A percentile compares a stretch with the other conserved stretches of the same genome.
Evolutionary conservation across 768 basidiomycete species (phyloP).

Genomic region (Collybiopsis confluens): DNA sequence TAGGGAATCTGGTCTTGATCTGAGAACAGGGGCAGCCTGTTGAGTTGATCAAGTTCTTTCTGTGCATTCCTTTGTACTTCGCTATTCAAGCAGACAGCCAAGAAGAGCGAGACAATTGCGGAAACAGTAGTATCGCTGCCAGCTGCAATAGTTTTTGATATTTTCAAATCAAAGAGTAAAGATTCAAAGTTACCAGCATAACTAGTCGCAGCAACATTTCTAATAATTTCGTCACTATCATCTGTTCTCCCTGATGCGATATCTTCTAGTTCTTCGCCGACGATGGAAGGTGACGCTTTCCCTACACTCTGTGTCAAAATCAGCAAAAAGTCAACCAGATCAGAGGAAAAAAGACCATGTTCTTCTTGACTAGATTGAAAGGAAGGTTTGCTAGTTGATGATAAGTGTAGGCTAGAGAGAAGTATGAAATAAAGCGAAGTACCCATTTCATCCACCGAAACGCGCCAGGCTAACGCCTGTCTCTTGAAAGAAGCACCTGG

Average conservation of each 20-base stretch:
- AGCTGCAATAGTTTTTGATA: conserved; percentile 12
- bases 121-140: conserved; percentile 35
- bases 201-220: conserved; percentile 38
- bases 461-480: conserved; percentile 32
- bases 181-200: conserved; percentile 30
- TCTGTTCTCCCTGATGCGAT: conserved; percentile 19
- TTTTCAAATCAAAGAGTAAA: not conserved
- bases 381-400: conserved; percentile 24
- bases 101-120: conserved; percentile 31
- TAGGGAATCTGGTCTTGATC: conserved; percentile 34
- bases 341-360: conserved; percentile 20
- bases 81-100: conserved; percentile 36
- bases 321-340: not conserved
- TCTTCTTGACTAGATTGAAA: conserved; percentile 33
- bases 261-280: conserved; percentile 31
- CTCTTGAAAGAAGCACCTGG: conserved; percentile 37
- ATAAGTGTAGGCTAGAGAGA: not conserved
- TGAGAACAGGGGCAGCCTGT: conserved; percentile 33
- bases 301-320: conserved; percentile 21
- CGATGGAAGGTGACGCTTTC: conserved; percentile 27
- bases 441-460: conserved; percentile 27
- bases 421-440: conserved; percentile 4
- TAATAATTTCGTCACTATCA: conserved; percentile 29
- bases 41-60: conserved; percentile 30
- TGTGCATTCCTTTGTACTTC: conserved; percentile 33